A percentile compares a stretch with the other conserved stretches of the same genome.
Conservation (phyloP, 2,329 filamentous ascomycete species). For the Pyrenophora graminea region DNA sequence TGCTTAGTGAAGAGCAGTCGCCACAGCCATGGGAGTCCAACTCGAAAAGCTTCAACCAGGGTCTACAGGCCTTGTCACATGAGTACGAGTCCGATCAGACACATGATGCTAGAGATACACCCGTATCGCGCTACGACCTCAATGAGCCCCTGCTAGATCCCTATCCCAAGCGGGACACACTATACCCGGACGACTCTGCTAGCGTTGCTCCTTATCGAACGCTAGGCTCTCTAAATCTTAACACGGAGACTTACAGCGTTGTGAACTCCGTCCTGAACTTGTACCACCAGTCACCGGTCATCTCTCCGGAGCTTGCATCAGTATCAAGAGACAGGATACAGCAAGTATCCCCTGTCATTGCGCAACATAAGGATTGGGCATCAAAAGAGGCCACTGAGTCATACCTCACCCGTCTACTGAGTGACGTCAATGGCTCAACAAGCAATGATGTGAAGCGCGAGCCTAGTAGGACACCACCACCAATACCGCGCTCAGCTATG, state of each 20-base stretch:
- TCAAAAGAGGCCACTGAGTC: slow-evolving; percentile 59
- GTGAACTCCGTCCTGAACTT: slow-evolving; percentile 49
- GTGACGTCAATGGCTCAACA: slow-evolving; percentile 42
- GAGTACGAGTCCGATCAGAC: slow-evolving; percentile 20
- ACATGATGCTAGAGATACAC: slow-evolving; percentile 17
- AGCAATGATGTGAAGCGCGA: slow-evolving; percentile 17
- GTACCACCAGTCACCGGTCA: slow-evolving; percentile 44
- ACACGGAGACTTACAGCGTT: slow-evolving; percentile 51
- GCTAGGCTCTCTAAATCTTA: slow-evolving; percentile 39
- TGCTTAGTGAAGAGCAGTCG: slow-evolving; percentile 51
- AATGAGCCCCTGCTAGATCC: slow-evolving; percentile 41
- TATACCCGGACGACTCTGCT: slow-evolving; percentile 46
- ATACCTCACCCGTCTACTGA: slow-evolving; percentile 56
- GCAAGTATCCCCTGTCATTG: slow-evolving; percentile 57
- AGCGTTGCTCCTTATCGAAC: slow-evolving; percentile 43
- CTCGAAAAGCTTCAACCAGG: slow-evolving; percentile 16
- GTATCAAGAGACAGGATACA: slow-evolving; percentile 49
- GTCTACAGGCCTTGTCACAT: slow-evolving; percentile 16
- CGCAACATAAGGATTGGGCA: slow-evolving; percentile 59
- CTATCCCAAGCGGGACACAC: slow-evolving; percentile 39
- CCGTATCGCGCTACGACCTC: slow-evolving; percentile 32
- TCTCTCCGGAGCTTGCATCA: slow-evolving; percentile 48
- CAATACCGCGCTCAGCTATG: slow-evolving; percentile 17
- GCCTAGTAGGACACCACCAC: slow-evolving; percentile 11
- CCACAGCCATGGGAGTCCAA: slow-evolving; percentile 16